Percentiles rank a stretch among this genome's conserved stretches.
These are phyloP conservation scores for Metarhizium album DNA, from an alignment of 2,329 filamentous ascomycete genomes.

Conservation along the genomic window DNA sequence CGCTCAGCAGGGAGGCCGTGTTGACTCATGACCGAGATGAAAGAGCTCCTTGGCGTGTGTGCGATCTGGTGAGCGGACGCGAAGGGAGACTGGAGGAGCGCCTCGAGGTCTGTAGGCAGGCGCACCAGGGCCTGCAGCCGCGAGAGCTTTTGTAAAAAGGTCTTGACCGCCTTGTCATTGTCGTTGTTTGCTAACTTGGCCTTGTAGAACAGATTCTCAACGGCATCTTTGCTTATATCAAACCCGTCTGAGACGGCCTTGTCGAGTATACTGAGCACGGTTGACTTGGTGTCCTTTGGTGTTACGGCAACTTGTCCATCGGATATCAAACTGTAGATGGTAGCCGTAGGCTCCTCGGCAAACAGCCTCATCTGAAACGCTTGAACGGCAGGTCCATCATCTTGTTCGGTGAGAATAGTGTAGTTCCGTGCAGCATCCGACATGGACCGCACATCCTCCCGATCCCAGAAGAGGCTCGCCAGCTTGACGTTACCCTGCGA, in stretches of 20 bases:
- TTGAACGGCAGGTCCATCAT: not conserved
- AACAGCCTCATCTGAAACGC: not conserved
- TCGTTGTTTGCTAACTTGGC: not conserved
- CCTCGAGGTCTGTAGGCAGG: not conserved
- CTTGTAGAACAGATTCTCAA: not conserved
- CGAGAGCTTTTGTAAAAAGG: not conserved
- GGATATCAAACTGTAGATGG: not conserved
- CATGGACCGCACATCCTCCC: not conserved
- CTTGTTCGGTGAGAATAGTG: not conserved
- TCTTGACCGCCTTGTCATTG: not conserved
- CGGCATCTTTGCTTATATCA: not conserved
- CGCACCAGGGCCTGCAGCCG: not conserved
- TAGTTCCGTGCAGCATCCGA: too few species aligned
- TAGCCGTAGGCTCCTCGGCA: not conserved
- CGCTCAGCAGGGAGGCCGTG: not conserved
- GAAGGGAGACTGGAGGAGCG: not conserved
- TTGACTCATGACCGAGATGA: not conserved
- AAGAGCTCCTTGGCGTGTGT: not conserved
- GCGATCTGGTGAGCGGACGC: not conserved
- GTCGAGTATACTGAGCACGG: not conserved
- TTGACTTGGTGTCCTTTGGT: not conserved
- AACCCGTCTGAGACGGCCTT: not conserved
- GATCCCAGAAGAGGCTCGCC: not conserved
- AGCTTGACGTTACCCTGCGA: not conserved
- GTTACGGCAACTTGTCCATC: not conserved